phyloP scores from a whole-genome alignment of 176 grass and related monocot genomes.

The Musa schizocarpa region DNA sequence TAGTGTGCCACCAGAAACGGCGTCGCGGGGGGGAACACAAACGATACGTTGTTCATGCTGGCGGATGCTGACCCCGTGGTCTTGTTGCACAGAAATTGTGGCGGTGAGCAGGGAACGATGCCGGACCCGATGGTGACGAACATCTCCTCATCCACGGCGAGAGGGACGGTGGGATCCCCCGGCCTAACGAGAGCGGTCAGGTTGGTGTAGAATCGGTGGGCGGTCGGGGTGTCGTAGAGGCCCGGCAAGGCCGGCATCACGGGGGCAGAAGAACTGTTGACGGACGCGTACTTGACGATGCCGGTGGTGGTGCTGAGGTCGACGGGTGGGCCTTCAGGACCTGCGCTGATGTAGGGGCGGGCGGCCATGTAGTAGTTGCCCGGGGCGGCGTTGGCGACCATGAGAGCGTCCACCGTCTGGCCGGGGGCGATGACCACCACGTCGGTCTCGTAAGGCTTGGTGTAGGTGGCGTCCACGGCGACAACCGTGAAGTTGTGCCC shows the following conservation, averaged over 20 bases:
- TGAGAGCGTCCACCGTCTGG: conserved; percentile 69
- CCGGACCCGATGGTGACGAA: conserved; percentile 44
- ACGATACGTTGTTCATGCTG: conserved; percentile 70
- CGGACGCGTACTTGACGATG: conserved; percentile 32
- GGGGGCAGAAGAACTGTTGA: neutral
- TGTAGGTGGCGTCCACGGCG: conserved; percentile 59
- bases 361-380: conserved; percentile 46
- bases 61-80: conserved; percentile 4
- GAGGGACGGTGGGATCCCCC: conserved; percentile 28
- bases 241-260: conserved; percentile 27
- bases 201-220: conserved; percentile 39
- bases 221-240: conserved; percentile 22
- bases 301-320: conserved; percentile 28
- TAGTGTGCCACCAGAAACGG: conserved; percentile 39
- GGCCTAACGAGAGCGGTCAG: conserved; percentile 31
- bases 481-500: conserved; percentile 59
- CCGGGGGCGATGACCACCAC: conserved; percentile 54
- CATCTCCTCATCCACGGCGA: conserved; percentile 39
- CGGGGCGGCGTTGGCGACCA: conserved; percentile 31
- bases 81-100: conserved; percentile 21
- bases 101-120: conserved; percentile 13
- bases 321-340: neutral
- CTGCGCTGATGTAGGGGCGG: conserved; percentile 37
- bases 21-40: conserved; percentile 26
- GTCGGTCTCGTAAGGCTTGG: conserved; percentile 43